Evolutionary conservation across 1,284 basidiomycete genomes (phyloP).

Genomic region (Naganishia cerealis): DNA sequence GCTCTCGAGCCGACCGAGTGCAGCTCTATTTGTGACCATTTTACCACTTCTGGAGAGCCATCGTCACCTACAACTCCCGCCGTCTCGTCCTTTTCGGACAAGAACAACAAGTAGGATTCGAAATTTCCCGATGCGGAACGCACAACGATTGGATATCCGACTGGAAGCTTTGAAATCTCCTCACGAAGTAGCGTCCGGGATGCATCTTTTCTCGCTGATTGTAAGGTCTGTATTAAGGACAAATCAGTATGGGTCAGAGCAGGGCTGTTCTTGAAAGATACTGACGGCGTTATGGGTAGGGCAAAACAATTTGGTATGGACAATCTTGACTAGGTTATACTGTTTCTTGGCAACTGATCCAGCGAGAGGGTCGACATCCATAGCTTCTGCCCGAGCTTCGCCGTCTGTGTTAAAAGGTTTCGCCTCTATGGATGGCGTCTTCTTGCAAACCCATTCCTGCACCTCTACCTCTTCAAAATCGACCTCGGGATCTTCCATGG

Average conservation of each 20-base stretch:
- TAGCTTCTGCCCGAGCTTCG: background rate
- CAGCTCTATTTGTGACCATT: constrained; percentile 16
- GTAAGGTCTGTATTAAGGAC: constrained; percentile 59
- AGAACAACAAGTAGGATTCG: constrained; percentile 70
- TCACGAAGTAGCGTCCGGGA: constrained; percentile 63
- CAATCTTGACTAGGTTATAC: constrained; percentile 67
- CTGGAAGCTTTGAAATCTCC: constrained; percentile 65
- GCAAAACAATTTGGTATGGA: constrained; percentile 72
- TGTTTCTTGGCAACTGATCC: constrained; percentile 53
- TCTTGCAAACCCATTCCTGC: constrained; percentile 71
- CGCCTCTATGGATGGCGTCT: constrained; percentile 46
- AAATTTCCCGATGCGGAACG: constrained; percentile 74
- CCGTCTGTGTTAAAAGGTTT: constrained; percentile 20
- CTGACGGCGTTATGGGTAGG: constrained; percentile 78
- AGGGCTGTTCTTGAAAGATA: constrained; percentile 35
- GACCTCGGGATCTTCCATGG: constrained; percentile 64
- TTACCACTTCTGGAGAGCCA: constrained; percentile 18
- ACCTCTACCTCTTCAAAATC: constrained; percentile 65
- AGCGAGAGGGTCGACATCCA: background rate
- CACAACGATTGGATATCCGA: constrained; percentile 73
- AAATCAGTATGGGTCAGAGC: constrained; percentile 19
- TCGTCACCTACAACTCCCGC: constrained; percentile 8
- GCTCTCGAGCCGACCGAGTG: constrained; percentile 6
- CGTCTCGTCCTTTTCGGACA: constrained; percentile 61
- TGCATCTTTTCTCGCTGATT: constrained; percentile 71